phyloP scores from a whole-genome alignment of 2,329 filamentous ascomycete species.

The Fusarium mangiferae region DNA sequence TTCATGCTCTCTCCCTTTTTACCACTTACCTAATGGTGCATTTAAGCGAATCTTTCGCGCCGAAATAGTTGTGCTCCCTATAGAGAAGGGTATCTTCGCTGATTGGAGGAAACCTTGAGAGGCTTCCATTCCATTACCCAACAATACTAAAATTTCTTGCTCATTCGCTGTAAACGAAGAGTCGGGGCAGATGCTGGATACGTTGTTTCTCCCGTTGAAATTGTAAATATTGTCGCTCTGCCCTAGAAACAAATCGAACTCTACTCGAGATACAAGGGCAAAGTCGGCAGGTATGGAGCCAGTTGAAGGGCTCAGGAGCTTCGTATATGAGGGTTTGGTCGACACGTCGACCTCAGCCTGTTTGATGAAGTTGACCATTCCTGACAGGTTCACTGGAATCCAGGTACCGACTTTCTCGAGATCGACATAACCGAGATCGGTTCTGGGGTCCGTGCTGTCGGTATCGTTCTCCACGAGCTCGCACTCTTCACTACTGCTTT shows the following conservation, averaged over 20 bases:
- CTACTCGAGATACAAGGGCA: neutral
- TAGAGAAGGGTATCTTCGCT: neutral
- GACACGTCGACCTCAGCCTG: neutral
- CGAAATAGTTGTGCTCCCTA: neutral
- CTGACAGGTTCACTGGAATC: neutral
- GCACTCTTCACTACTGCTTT: neutral
- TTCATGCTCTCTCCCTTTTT: rapidly evolving
- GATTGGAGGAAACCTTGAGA: neutral
- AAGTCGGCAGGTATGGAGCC: neutral
- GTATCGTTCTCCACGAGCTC: neutral
- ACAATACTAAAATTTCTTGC: neutral
- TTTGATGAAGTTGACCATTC: neutral
- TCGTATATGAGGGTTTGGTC: neutral
- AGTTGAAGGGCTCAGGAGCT: neutral
- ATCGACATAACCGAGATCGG: neutral
- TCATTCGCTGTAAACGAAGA: neutral
- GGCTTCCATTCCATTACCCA: neutral
- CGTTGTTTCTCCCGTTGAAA: neutral
- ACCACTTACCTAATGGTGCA: neutral
- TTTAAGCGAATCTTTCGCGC: neutral
- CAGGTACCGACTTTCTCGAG: neutral
- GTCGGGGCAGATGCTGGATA: neutral
- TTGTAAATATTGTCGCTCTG: neutral
- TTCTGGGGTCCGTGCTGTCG: too few relatives aligned
- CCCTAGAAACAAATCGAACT: neutral